These are phyloP conservation scores for Jamesozyma spencerorum DNA, from an alignment of 805 yeast species.

Conservation along the genomic window DNA sequence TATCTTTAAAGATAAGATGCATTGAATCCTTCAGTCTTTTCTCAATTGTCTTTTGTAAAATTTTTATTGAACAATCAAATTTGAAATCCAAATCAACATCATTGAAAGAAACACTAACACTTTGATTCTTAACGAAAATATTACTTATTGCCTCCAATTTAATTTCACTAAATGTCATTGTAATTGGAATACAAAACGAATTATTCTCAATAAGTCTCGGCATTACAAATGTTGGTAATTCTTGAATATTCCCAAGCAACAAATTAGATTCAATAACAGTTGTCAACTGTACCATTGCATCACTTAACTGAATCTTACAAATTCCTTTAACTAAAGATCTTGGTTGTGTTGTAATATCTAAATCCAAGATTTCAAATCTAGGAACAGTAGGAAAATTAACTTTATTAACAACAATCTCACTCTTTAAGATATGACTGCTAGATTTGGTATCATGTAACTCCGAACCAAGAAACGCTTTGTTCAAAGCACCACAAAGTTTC, in stretches of 20 bases:
- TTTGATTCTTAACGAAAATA: conserved; percentile 26
- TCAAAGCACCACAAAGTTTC: conserved; percentile 22
- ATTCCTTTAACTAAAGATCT: conserved; percentile 29
- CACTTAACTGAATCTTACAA: conserved; percentile 27
- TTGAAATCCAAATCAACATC: conserved; percentile 30
- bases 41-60: conserved; percentile 28
- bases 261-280: conserved; percentile 31
- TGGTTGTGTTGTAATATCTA: conserved; percentile 27
- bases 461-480: conserved; percentile 8
- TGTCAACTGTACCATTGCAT: conserved; percentile 27
- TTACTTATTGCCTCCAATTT: conserved; percentile 30
- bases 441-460: neutral
- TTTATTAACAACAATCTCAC: conserved; percentile 26
- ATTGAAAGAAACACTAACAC: conserved; percentile 30
- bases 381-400: conserved; percentile 27
- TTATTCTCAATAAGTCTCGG: conserved; percentile 28
- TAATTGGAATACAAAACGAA: conserved; percentile 29
- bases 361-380: conserved; percentile 27
- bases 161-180: conserved; percentile 28
- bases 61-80: conserved; percentile 30
- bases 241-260: conserved; percentile 21
- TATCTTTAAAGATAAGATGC: conserved; percentile 28
- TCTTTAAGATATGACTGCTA: conserved; percentile 15
- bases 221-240: conserved; percentile 24
- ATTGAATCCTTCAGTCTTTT: conserved; percentile 28